Conservation (phyloP, 306 rosid species). For the Chamaecrista fasciculata region DNA sequence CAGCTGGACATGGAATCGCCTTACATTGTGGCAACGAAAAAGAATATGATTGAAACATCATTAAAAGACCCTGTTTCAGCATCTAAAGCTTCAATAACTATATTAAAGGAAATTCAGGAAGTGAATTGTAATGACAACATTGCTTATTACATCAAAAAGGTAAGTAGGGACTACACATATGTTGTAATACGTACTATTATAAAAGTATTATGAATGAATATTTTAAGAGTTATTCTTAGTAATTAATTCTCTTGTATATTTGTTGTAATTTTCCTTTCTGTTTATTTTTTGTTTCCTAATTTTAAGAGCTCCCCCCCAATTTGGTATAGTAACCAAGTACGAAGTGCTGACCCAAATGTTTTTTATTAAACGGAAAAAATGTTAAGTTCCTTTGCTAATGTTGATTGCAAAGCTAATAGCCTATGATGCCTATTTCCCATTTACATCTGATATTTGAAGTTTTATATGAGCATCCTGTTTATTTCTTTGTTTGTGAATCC, state of each 20-base stretch:
- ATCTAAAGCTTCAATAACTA: slow-evolving; percentile 34
- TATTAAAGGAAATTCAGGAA: slow-evolving; percentile 31
- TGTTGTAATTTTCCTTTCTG: slow-evolving; percentile 25
- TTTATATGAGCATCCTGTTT: slow-evolving; percentile 14
- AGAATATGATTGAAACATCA: slow-evolving; percentile 24
- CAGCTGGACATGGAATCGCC: slow-evolving; percentile 68
- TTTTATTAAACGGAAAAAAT: neutral
- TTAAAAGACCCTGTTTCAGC: slow-evolving; percentile 30
- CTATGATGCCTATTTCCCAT: neutral
- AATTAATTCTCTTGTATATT: neutral
- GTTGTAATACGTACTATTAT: neutral
- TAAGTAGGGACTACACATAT: slow-evolving; percentile 24
- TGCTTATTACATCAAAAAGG: slow-evolving; percentile 85
- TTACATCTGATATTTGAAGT: slow-evolving; percentile 14
- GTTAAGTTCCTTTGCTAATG: neutral
- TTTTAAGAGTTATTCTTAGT: slow-evolving; percentile 15
- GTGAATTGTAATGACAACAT: slow-evolving; percentile 60
- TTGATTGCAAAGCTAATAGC: neutral
- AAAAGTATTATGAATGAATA: neutral
- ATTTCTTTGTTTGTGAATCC: slow-evolving; percentile 10
- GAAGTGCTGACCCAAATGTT: neutral
- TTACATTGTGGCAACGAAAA: slow-evolving; percentile 42
- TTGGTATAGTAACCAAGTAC: neutral
- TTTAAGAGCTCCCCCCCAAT: slow-evolving; percentile 45
- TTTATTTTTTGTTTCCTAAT: neutral